Conservation (phyloP, 345 rosid genomes). For the Salix koriyanagi region DNA sequence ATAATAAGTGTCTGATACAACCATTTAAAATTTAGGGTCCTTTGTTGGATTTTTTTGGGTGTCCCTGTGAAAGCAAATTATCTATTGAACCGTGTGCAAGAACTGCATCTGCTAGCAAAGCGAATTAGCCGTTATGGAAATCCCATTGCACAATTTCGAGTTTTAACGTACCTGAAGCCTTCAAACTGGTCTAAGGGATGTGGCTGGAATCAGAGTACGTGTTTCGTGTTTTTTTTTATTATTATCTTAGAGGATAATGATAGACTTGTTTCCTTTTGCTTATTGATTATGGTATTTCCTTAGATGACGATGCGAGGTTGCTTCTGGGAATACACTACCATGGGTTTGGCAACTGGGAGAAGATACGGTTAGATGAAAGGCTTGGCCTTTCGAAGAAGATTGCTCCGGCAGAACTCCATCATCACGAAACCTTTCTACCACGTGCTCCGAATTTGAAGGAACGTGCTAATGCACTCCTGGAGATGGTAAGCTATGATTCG, state of each 20-base stretch:
- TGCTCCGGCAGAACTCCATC: slow-evolving; percentile 98
- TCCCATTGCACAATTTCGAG: slow-evolving; percentile 88
- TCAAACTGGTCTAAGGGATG: slow-evolving; percentile 99
- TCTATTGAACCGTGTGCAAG: slow-evolving; percentile 72
- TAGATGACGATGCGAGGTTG: slow-evolving; percentile 98
- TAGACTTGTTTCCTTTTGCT: neutral
- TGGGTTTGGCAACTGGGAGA: slow-evolving; percentile 99
- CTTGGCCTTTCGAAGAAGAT: slow-evolving; percentile 93
- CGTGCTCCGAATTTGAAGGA: slow-evolving; percentile 98
- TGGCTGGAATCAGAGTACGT: slow-evolving; percentile 95
- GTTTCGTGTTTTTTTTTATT: neutral
- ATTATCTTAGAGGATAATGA: neutral
- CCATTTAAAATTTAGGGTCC: slow-evolving; percentile 57
- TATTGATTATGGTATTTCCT: slow-evolving; percentile 12
- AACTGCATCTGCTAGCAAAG: slow-evolving; percentile 80
- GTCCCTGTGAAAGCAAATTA: slow-evolving; percentile 92
- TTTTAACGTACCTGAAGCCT: slow-evolving; percentile 77
- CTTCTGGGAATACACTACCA: slow-evolving; percentile 85
- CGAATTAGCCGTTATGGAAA: slow-evolving; percentile 72
- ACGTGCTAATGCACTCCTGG: slow-evolving; percentile 96
- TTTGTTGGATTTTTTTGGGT: slow-evolving; percentile 92
- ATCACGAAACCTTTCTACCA: slow-evolving; percentile 97
- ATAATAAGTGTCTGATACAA: neutral
- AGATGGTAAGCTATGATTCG: slow-evolving; percentile 55
- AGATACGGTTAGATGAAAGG: slow-evolving; percentile 83